Percentiles rank a stretch among this genome's conserved stretches.
Evolutionary conservation across 371 early-diverging fungal genomes (phyloP).

Genomic region (Nematocida major): DNA sequence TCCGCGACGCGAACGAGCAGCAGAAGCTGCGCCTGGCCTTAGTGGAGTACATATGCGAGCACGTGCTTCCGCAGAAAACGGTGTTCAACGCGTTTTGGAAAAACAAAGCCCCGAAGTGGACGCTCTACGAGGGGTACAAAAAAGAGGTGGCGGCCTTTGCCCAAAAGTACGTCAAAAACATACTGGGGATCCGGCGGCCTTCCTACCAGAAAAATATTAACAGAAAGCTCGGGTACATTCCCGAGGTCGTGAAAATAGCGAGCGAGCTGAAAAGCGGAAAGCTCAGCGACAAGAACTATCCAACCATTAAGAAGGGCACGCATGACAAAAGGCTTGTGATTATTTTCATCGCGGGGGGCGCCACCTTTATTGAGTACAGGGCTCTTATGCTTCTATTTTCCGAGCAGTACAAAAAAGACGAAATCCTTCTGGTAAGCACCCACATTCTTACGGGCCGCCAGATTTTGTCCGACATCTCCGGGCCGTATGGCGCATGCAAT

Average conservation of each 20-base stretch:
- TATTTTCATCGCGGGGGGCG: slow-evolving; percentile 58
- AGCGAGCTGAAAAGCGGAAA: slow-evolving; percentile 41
- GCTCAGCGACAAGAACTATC: slow-evolving; percentile 40
- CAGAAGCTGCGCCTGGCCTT: slow-evolving; percentile 27
- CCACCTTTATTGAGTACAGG: slow-evolving; percentile 60
- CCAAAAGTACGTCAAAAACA: slow-evolving; percentile 7
- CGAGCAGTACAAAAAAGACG: neutral
- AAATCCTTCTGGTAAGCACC: slow-evolving; percentile 26
- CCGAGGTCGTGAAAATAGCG: slow-evolving; percentile 51
- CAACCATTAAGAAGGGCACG: neutral
- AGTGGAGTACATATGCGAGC: slow-evolving; percentile 10
- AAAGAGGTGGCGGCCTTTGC: slow-evolving; percentile 46
- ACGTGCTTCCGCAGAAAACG: neutral
- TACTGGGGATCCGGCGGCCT: neutral
- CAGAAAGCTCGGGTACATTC: slow-evolving; percentile 58
- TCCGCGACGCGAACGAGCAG: neutral
- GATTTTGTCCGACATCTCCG: neutral
- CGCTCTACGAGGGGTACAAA: neutral
- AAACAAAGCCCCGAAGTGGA: neutral
- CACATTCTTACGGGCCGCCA: neutral
- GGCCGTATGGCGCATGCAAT: too few relatives aligned
- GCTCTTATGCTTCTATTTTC: slow-evolving; percentile 11
- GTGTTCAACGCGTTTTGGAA: slow-evolving; percentile 47
- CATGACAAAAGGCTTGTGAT: slow-evolving; percentile 43
- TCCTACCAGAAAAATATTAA: slow-evolving; percentile 8